A percentile compares a stretch with the other conserved stretches of the same genome.
These are phyloP conservation scores for Pleurotus citrinopileatus DNA, from an alignment of 768 basidiomycete species.

Conservation along the genomic window DNA sequence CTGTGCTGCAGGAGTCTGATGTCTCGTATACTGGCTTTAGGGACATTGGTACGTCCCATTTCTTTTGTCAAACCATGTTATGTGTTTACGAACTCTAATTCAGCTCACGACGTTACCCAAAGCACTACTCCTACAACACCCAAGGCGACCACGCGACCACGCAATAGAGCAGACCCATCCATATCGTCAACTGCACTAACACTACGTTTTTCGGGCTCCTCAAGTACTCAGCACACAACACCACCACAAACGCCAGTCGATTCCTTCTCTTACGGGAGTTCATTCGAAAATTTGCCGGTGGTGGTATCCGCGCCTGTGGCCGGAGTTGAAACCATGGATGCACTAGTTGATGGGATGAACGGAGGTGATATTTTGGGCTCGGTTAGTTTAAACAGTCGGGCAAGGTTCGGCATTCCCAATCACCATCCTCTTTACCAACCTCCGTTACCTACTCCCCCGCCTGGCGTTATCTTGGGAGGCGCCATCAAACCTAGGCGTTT, in stretches of 20 bases:
- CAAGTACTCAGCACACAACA: conserved; percentile 66
- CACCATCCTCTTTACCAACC: conserved; percentile 81
- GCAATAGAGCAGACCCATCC: conserved; percentile 61
- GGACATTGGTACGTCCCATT: conserved; percentile 25
- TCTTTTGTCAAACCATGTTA: conserved; percentile 32
- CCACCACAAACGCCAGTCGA: conserved; percentile 71
- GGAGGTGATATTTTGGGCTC: conserved; percentile 54
- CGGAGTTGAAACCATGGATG: conserved; percentile 86
- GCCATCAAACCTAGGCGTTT: conserved; percentile 31
- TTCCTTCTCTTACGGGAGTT: conserved; percentile 33
- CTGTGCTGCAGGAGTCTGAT: conserved; percentile 7
- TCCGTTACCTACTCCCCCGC: conserved; percentile 80
- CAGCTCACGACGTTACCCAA: conserved; percentile 24
- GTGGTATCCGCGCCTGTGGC: conserved; percentile 74
- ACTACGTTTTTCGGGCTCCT: conserved; percentile 61
- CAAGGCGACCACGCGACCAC: conserved; percentile 38
- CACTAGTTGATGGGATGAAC: conserved; percentile 88
- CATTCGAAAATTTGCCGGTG: conserved; percentile 54
- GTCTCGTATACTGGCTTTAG: neutral
- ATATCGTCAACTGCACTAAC: conserved; percentile 42
- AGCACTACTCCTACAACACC: conserved; percentile 23
- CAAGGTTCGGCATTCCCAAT: conserved; percentile 53
- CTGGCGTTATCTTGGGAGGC: conserved; percentile 68
- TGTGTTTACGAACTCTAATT: neutral
- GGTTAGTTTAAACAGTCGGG: conserved; percentile 40